Conservation (phyloP, 208 protist species). For the Strigomonas culicis region DNA sequence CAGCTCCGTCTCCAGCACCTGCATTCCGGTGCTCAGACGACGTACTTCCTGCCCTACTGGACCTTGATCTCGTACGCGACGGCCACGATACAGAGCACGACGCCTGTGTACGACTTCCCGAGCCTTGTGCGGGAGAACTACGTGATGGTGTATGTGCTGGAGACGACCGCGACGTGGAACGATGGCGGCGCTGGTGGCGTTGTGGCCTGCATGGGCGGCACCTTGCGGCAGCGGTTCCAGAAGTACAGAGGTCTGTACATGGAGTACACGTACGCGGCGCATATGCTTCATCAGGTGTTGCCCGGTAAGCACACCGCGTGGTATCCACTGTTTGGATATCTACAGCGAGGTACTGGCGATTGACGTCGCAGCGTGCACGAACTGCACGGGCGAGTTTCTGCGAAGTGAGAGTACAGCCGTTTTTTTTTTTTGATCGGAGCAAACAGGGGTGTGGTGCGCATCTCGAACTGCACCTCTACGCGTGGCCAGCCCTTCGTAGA, state of each 20-base stretch:
- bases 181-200: background rate
- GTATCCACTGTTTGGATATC: background rate
- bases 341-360: background rate
- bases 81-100: background rate
- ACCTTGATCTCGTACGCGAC: background rate
- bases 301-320: background rate
- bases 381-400: slow-evolving; percentile 3
- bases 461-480: background rate
- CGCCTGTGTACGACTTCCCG: background rate
- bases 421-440: background rate
- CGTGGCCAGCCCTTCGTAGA: background rate
- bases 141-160: background rate
- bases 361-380: background rate
- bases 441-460: background rate
- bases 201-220: background rate
- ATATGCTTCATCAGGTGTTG: background rate
- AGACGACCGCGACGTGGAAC: background rate
- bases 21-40: background rate
- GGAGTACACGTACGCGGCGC: background rate
- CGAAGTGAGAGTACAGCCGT: background rate
- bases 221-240: background rate
- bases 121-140: background rate
- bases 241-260: background rate
- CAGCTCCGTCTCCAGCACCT: no score
- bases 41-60: background rate